Base-by-base conservation (phyloP, 768 basidiomycete species). In the Mycena leptocephala region DNA sequence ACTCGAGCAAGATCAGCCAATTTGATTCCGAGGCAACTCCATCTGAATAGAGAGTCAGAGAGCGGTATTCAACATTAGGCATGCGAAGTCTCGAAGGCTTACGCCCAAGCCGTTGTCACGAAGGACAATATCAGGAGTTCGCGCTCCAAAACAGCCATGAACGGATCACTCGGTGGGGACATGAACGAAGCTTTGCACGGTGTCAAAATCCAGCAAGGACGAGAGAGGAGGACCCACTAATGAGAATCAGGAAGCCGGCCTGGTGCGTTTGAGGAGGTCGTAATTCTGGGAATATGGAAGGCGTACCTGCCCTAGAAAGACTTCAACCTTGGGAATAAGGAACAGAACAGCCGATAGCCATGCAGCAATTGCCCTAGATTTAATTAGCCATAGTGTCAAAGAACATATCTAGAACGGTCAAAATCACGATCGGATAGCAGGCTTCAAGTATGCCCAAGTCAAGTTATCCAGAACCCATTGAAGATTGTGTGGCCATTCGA, bases 81-180 rank as follows among this genome's bases (percentile, higher is more conserved):
- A 22, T 9, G n/a, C 1, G 2, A 61, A 13, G 20, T 37, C 37
- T 33, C 30, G 13, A 68, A 16, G n/a, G 89, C 92, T 81, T 76
- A 93, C 93, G 89, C 93, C 93, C 93, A 95, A 32, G 88, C 86
- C 11, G 87, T 24, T 2, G 85, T 76, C 0, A 88, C 88, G 58
- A 92, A 91, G 0, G 86, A 24, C 7, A 94, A 73, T 41, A 93
- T 90, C 8, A 90, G 85, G 11, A 90, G 55, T 79, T 95, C 93
- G 2, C 93, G 91, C 79, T 95, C 94, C 18, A 94, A 80, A 5
- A 93, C 92, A 5, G 89, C 86, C n/a, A 93, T 84, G 79, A 95
- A 94, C 0, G 93, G 92, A 68, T 94, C 94, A 26, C 80, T 85
- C 0, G 95, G 94, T 1, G 95, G 93, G 5, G 93, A 93, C 4